These are phyloP conservation scores for Penicillium crustosum DNA, from an alignment of 2,329 filamentous ascomycete species.

Conservation along the genomic window DNA sequence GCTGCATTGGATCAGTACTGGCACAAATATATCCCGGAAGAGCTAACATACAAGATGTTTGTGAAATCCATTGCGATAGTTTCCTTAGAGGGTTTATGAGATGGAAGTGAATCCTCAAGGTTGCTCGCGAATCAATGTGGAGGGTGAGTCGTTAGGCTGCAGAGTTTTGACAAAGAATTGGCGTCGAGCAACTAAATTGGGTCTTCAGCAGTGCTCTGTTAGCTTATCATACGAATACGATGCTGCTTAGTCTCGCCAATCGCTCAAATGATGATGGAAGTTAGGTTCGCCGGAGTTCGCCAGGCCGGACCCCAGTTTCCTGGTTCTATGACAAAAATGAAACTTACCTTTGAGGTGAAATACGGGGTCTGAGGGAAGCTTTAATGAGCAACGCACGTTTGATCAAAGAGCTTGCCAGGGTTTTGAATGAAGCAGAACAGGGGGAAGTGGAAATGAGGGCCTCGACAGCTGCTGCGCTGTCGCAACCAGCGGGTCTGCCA, in stretches of 20 bases:
- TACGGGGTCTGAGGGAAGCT: not conserved
- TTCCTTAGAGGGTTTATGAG: not conserved
- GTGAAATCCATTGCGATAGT: slow-evolving; percentile 76
- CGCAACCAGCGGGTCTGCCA: slow-evolving; percentile 39
- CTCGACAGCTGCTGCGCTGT: slow-evolving; percentile 27
- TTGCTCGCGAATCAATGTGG: slow-evolving; percentile 3
- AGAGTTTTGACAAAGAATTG: not conserved
- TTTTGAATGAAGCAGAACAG: slow-evolving; percentile 15
- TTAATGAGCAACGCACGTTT: not conserved
- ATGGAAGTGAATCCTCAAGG: slow-evolving; percentile 11
- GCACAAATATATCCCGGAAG: not conserved
- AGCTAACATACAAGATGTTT: slow-evolving; percentile 55
- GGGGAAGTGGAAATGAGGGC: slow-evolving; percentile 18
- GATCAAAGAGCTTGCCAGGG: slow-evolving; percentile 13
- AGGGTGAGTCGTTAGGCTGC: slow-evolving; percentile 10
- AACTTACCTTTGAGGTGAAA: not conserved
- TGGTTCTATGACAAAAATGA: not conserved
- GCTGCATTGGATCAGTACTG: slow-evolving; percentile 51
- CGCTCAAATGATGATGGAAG: not conserved
- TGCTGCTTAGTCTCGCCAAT: not conserved
- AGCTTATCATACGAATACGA: not conserved
- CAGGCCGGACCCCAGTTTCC: not conserved
- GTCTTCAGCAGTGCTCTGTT: not conserved
- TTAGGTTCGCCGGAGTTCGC: not conserved
- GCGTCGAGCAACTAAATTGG: not conserved